These are phyloP conservation scores for Pythium dissotocum DNA, from an alignment of 352 stramenopile species.

Conservation along the genomic window DNA sequence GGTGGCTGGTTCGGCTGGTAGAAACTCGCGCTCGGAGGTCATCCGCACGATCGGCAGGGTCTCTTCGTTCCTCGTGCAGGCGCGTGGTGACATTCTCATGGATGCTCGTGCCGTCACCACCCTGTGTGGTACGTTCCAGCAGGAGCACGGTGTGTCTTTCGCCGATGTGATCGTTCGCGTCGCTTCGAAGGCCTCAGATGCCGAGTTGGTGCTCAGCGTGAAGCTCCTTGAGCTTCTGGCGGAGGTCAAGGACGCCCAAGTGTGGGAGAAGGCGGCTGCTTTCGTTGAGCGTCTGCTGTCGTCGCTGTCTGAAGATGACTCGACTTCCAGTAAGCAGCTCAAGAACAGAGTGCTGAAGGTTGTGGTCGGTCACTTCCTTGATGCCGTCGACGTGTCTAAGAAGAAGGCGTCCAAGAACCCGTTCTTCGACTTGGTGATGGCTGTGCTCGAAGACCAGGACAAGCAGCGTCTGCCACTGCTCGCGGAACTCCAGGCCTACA, in stretches of 20 bases:
- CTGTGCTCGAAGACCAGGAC: constrained; percentile 46
- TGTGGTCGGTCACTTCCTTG: constrained; percentile 64
- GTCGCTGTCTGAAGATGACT: constrained; percentile 19
- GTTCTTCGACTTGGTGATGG: constrained; percentile 54
- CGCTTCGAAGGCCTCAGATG: constrained; percentile 36
- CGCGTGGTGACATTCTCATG: constrained; percentile 79
- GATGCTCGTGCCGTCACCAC: constrained; percentile 55
- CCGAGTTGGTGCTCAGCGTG: constrained; percentile 47
- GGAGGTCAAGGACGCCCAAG: constrained; percentile 44
- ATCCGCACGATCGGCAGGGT: constrained; percentile 41
- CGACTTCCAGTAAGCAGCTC: constrained; percentile 6
- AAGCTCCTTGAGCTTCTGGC: constrained; percentile 67
- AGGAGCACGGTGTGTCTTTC: constrained; percentile 15
- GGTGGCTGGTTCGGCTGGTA: constrained; percentile 17
- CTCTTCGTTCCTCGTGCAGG: constrained; percentile 47
- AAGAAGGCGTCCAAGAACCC: constrained; percentile 45
- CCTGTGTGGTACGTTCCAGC: constrained; percentile 51
- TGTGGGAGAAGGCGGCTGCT: constrained; percentile 69
- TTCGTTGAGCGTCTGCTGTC: constrained; percentile 46
- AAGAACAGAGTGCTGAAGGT: constrained; percentile 39
- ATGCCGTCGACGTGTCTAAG: constrained; percentile 30
- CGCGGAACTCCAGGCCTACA: constrained; percentile 41
- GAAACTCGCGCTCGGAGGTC: constrained; percentile 26
- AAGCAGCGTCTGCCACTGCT: constrained; percentile 36
- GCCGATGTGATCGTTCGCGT: constrained; percentile 32